phyloP scores from a whole-genome alignment of 78 protist species.

The Pelomyxa schiedti region DNA sequence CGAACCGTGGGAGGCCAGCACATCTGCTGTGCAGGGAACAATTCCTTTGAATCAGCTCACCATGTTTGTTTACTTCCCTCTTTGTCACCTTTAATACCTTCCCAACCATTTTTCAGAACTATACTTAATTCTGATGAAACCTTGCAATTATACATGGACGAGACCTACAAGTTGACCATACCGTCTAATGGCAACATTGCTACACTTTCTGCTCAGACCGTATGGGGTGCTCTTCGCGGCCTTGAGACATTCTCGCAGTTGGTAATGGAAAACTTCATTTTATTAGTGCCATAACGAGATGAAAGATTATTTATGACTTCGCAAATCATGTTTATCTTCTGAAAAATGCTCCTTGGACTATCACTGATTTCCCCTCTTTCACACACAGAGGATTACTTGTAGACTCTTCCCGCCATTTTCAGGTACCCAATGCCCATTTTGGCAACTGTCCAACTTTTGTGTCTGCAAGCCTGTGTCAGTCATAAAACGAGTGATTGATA shows the following conservation, averaged over 20 bases:
- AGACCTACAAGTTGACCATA: constrained; percentile 14
- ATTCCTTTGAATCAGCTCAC: too few relatives aligned
- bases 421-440: too few relatives aligned
- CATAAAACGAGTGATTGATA: constrained; percentile 13
- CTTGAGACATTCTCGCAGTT: constrained; percentile 83
- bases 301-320: constrained; percentile 5
- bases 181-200: background rate
- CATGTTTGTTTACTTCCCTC: too few relatives aligned
- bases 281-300: too few relatives aligned
- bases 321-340: background rate
- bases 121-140: too few relatives aligned
- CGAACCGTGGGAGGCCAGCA: too few relatives aligned
- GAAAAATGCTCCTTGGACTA: background rate
- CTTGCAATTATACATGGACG: constrained; percentile 25
- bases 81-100: too few relatives aligned
- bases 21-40: too few relatives aligned
- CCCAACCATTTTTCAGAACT: too few relatives aligned
- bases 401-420: constrained; percentile 85
- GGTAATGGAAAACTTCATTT: too few relatives aligned
- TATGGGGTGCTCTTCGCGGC: constrained; percentile 69
- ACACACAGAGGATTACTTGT: constrained; percentile 72
- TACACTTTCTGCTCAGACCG: constrained; percentile 32
- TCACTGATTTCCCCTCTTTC: constrained; percentile 73
- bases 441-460: too few relatives aligned
- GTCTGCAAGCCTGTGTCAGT: background rate